These are phyloP conservation scores for Thermochaetoides thermophila DNA, from an alignment of 495 filamentous ascomycete genomes.

Conservation along the genomic window DNA sequence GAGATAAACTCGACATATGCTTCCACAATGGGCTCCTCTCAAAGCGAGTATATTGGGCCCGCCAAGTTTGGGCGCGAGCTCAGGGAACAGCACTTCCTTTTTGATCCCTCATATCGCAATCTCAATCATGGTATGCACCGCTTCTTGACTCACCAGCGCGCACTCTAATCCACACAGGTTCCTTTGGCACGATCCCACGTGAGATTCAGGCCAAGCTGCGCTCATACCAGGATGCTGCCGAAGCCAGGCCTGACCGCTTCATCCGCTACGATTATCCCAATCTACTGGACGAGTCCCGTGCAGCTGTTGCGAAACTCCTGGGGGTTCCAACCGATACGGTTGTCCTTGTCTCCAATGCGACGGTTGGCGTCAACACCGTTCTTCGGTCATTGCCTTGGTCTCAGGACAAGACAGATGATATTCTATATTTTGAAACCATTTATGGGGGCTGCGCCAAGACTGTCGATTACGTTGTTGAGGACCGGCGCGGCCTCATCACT, in stretches of 20 bases:
- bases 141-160: not conserved
- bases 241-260: slow-evolving; percentile 57
- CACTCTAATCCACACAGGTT: slow-evolving; percentile 30
- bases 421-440: slow-evolving; percentile 57
- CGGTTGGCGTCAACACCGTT: slow-evolving; percentile 65
- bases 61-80: slow-evolving; percentile 42
- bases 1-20: no score
- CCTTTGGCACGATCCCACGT: slow-evolving; percentile 62
- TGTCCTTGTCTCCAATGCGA: slow-evolving; percentile 73
- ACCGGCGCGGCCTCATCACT: slow-evolving; percentile 16
- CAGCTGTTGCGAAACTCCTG: slow-evolving; percentile 47
- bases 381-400: slow-evolving; percentile 51
- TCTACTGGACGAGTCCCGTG: slow-evolving; percentile 48
- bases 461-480: slow-evolving; percentile 54
- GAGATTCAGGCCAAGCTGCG: slow-evolving; percentile 42
- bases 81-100: slow-evolving; percentile 49
- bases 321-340: slow-evolving; percentile 44
- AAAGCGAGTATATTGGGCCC: not conserved
- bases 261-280: slow-evolving; percentile 45
- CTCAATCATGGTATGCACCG: slow-evolving; percentile 61
- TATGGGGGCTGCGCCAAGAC: slow-evolving; percentile 64
- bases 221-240: slow-evolving; percentile 41
- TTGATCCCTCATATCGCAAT: slow-evolving; percentile 52
- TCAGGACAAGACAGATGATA: slow-evolving; percentile 38
- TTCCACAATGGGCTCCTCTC: no score